Conservation (phyloP, 2,329 filamentous ascomycete genomes). For the Lasiodiplodia citricola region DNA sequence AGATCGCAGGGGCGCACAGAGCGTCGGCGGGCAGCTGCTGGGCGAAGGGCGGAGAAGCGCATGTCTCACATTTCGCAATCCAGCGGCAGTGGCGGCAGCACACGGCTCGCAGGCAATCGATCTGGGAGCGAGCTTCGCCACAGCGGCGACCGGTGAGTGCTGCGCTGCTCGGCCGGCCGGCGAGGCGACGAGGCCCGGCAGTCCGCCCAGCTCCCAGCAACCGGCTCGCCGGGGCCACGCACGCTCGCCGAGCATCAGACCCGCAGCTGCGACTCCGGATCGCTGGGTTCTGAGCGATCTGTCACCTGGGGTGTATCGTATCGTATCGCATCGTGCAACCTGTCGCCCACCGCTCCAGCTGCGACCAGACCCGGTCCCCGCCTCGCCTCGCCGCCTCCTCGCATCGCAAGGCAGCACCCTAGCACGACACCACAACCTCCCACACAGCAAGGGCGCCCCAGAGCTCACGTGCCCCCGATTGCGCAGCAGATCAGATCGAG, state of each 20-base stretch:
- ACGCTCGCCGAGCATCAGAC: not conserved
- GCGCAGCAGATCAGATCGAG: conserved; percentile 16
- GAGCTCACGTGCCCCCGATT: conserved; percentile 9
- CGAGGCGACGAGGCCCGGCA: not conserved
- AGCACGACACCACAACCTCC: too few relatives aligned
- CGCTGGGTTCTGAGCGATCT: too few relatives aligned
- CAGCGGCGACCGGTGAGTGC: conserved; percentile 1
- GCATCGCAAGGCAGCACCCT: not conserved
- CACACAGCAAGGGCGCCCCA: conserved; percentile 6
- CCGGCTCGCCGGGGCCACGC: conserved; percentile 1
- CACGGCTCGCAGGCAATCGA: conserved; percentile 13
- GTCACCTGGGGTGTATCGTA: too few relatives aligned
- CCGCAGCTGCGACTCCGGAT: not conserved
- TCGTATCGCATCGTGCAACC: not conserved
- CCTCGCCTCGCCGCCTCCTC: not conserved
- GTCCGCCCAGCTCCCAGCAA: conserved; percentile 7
- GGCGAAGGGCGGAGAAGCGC: conserved; percentile 9
- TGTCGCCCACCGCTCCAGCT: not conserved
- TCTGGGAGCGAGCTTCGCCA: not conserved
- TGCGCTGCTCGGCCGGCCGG: not conserved
- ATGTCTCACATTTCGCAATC: conserved; percentile 19
- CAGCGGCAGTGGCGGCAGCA: conserved; percentile 21
- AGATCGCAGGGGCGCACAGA: conserved; percentile 19
- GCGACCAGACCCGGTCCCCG: not conserved
- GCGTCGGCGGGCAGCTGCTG: conserved; percentile 6